A percentile compares a stretch with the other conserved stretches of the same genome.
Conservation (phyloP, 139 green algal genomes). For the Chlorella ohadii region DNA sequence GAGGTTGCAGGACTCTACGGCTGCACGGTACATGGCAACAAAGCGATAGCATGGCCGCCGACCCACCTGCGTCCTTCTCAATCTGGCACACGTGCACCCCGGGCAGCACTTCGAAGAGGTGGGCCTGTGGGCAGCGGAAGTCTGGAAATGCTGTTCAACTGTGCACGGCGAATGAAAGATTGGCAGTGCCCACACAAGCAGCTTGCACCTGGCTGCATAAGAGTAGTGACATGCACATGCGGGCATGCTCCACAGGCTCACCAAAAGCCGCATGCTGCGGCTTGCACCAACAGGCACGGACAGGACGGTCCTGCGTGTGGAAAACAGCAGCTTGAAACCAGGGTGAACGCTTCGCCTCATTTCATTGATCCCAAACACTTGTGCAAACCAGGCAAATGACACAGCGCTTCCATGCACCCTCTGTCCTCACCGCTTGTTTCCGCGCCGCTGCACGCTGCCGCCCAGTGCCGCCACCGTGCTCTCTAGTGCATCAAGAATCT, state of each 20-base stretch:
- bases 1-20: too few species aligned
- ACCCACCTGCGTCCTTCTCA: slow-evolving; percentile 18
- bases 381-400: neutral
- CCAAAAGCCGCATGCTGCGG: slow-evolving; percentile 1
- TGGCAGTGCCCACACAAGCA: too few species aligned
- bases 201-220: too few species aligned
- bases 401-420: neutral
- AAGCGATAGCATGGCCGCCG: too few species aligned
- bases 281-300: slow-evolving; percentile 13
- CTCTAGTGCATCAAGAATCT: slow-evolving; percentile 25
- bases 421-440: neutral
- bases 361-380: neutral
- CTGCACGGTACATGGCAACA: too few species aligned
- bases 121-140: neutral
- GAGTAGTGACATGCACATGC: too few species aligned
- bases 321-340: too few species aligned
- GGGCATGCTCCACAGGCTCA: too few species aligned
- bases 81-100: slow-evolving; percentile 43
- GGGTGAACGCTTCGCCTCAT: too few species aligned
- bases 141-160: too few species aligned
- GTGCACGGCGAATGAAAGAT: too few species aligned
- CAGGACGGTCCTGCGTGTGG: neutral
- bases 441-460: neutral
- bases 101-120: slow-evolving; percentile 39
- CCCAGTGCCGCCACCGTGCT: slow-evolving; percentile 15